phyloP scores from a whole-genome alignment of 2,329 filamentous ascomycete genomes.

The Rutstroemia sp. region DNA sequence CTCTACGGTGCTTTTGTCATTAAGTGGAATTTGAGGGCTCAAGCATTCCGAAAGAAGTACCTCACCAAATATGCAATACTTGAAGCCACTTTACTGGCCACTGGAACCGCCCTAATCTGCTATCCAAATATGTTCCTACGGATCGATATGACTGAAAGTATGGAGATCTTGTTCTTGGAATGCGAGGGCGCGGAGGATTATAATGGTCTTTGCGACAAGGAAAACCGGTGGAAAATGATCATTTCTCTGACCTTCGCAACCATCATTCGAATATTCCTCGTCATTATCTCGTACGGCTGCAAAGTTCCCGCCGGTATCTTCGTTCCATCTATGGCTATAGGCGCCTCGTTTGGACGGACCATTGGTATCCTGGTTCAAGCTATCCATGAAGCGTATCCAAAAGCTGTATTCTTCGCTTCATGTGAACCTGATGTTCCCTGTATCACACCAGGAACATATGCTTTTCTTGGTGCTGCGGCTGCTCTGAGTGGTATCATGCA shows the following conservation, averaged over 20 bases:
- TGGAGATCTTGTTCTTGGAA: conserved; percentile 95
- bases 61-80: conserved; percentile 75
- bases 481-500: conserved; percentile 97
- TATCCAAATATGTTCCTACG: conserved; percentile 92
- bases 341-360: conserved; percentile 86
- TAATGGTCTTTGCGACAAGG: conserved; percentile 74
- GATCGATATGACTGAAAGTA: conserved; percentile 99
- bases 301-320: conserved; percentile 98
- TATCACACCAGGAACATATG: conserved; percentile 95
- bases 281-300: conserved; percentile 94
- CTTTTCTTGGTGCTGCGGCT: conserved; percentile 86
- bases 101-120: conserved; percentile 82
- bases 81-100: conserved; percentile 78
- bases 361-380: conserved; percentile 93
- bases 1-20: conserved; percentile 96
- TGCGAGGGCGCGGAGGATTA: conserved; percentile 87
- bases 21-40: conserved; percentile 89
- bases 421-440: conserved; percentile 90
- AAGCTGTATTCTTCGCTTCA: conserved; percentile 76
- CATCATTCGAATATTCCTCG: conserved; percentile 69
- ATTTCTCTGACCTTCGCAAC: conserved; percentile 73
- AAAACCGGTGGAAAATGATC: conserved; percentile 72
- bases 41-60: conserved; percentile 92
- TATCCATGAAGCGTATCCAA: conserved; percentile 75
- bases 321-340: conserved; percentile 95